Conservation (phyloP, 805 yeast genomes). For the Schwanniomyces vanrijiae region DNA sequence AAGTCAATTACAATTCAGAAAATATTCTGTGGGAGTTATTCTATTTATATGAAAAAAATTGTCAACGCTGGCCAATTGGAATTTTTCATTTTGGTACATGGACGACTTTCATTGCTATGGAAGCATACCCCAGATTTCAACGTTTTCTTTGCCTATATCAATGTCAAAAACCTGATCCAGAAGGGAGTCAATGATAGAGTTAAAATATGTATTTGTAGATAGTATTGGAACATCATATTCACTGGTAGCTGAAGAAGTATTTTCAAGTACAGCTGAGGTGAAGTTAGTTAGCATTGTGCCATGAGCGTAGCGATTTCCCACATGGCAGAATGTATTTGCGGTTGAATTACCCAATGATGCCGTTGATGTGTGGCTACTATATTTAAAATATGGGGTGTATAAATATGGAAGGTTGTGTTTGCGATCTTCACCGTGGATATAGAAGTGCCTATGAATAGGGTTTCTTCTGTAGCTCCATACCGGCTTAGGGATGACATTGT, state of each 20-base stretch:
- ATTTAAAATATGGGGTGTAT: background rate
- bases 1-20: background rate
- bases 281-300: background rate
- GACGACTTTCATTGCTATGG: background rate
- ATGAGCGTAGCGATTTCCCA: background rate
- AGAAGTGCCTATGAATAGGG: background rate
- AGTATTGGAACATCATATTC: background rate
- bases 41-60: slow-evolving; percentile 3
- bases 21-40: background rate
- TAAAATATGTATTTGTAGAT: too few species aligned
- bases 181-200: background rate
- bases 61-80: slow-evolving; percentile 6
- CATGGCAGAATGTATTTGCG: background rate
- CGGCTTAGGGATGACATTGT: background rate
- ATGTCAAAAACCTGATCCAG: background rate
- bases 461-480: background rate
- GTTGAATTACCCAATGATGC: background rate
- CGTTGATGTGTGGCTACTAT: background rate
- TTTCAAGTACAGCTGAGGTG: background rate
- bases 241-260: background rate
- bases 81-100: slow-evolving; percentile 2
- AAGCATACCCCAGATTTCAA: slow-evolving; percentile 1
- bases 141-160: background rate
- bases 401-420: background rate
- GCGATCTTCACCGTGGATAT: background rate